Evolutionary conservation across 2,329 filamentous ascomycete genomes (phyloP).

Genomic region (Aplosporella prunicola): DNA sequence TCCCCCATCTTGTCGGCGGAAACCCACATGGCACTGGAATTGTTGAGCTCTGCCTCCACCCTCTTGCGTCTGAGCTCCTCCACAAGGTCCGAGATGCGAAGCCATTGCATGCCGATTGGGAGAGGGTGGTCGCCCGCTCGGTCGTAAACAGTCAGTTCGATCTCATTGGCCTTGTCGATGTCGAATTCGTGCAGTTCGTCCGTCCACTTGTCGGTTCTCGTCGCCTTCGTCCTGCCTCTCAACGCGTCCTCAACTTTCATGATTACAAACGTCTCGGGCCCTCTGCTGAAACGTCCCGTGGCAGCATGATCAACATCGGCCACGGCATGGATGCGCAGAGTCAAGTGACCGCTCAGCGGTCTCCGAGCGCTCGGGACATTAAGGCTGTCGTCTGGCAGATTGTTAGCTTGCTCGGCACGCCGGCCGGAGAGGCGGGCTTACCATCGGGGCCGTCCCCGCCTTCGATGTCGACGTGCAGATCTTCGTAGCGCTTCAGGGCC

Average conservation of each 20-base stretch:
- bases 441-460: conserved; percentile 63
- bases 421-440: too few species aligned
- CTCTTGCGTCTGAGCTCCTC: conserved; percentile 96
- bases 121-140: conserved; percentile 77
- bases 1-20: conserved; percentile 90
- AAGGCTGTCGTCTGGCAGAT: conserved; percentile 74
- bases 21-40: conserved; percentile 71
- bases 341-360: conserved; percentile 84
- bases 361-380: conserved; percentile 92
- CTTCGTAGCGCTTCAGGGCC: conserved; percentile 92
- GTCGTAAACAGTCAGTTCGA: conserved; percentile 95
- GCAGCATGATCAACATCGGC: conserved; percentile 92
- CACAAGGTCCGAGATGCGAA: conserved; percentile 91
- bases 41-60: conserved; percentile 91
- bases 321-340: conserved; percentile 77
- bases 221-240: conserved; percentile 76
- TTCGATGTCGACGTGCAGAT: conserved; percentile 91
- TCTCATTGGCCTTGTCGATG: conserved; percentile 97
- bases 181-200: conserved; percentile 86
- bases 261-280: conserved; percentile 89
- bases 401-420: too few species aligned
- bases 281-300: conserved; percentile 69
- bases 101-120: conserved; percentile 91
- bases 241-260: conserved; percentile 95
- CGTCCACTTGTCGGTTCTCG: conserved; percentile 82